Evolutionary conservation across 2,329 filamentous ascomycete genomes (phyloP), one percentile per base, ranked within the genome.

Genomic region (Cercospora nicotianae): DNA sequence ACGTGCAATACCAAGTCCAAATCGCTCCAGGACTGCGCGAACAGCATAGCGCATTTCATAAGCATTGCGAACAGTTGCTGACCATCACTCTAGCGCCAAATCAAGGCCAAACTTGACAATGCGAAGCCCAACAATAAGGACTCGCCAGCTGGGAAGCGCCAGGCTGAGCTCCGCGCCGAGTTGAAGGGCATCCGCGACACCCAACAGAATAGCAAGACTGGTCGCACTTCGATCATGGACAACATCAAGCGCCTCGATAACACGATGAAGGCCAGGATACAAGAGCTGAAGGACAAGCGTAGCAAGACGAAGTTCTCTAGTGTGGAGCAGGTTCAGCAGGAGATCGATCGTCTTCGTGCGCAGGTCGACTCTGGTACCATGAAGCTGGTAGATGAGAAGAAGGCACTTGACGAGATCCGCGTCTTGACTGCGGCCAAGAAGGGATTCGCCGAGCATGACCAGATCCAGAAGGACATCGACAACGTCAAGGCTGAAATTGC

Each of bases 331-430:
- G 84, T 99, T 72, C 93, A 98, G 80, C 85, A 86, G 71, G 89
- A 95, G 81, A 95, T 98, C 75, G 86, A 87, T 68, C 85, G 85
- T 63, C 88, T 97, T 64, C 92, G 97, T 73, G 90, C 90, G 81
- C 87, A 94, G 79, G 93, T 98, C 75, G 92, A 96, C 80, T 87
- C 89, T 39, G 94, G 94, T 72, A 91, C 87, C 79, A 94, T 99
- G 91, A 96, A 94, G 83, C 85, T 99, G 62, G 95, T 98, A 10
- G 95, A 99, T 75, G 95, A 98, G 87, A 96, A 93, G 86, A 98
- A 97, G 87, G 90, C 92, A 8, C 86, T 98, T 20, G 83, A 87
- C 61, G 93, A 97, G 76, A 90, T 97, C 75, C 91, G 91, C 60
- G 90, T 83, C 79, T 84, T 98, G 73, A 90, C 91, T 81, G 96